Evolutionary conservation across 2,329 filamentous ascomycete species (phyloP).

Genomic region (Stylonectria norvegica): DNA sequence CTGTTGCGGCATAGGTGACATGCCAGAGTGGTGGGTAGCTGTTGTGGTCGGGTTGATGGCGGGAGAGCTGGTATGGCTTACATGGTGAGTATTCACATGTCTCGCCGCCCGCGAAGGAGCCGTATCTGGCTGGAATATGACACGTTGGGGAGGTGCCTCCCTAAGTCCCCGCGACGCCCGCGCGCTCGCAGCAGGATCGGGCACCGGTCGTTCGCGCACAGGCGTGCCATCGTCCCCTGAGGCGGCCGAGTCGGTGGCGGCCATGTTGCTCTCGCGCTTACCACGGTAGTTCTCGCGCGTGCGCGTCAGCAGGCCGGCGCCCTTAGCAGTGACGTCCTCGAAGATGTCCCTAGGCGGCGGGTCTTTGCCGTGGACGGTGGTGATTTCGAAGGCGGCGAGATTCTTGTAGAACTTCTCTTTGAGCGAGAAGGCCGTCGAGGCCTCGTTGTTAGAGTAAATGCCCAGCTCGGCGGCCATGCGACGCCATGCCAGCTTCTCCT

Average conservation of each 20-base stretch:
- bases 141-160: slow-evolving; percentile 79
- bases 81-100: slow-evolving; percentile 49
- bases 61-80: slow-evolving; percentile 26
- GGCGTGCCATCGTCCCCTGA: slow-evolving; percentile 60
- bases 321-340: slow-evolving; percentile 82
- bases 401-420: slow-evolving; percentile 91
- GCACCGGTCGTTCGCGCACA: slow-evolving; percentile 48
- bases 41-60: slow-evolving; percentile 26
- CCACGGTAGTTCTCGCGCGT: slow-evolving; percentile 71
- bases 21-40: slow-evolving; percentile 33
- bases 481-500: slow-evolving; percentile 83
- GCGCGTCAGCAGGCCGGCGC: slow-evolving; percentile 72
- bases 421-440: slow-evolving; percentile 79
- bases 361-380: slow-evolving; percentile 70
- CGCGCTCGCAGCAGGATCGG: slow-evolving; percentile 52
- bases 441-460: slow-evolving; percentile 68
- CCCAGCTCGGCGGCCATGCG: slow-evolving; percentile 74
- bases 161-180: slow-evolving; percentile 64
- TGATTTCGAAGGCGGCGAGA: slow-evolving; percentile 82
- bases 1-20: slow-evolving; percentile 30
- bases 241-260: slow-evolving; percentile 54
- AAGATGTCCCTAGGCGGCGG: slow-evolving; percentile 86
- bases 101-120: slow-evolving; percentile 61
- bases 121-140: slow-evolving; percentile 81
- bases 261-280: slow-evolving; percentile 47